Evolutionary conservation across 352 stramenopile genomes (phyloP).

Genomic region (Globisporangium apiculatum): DNA sequence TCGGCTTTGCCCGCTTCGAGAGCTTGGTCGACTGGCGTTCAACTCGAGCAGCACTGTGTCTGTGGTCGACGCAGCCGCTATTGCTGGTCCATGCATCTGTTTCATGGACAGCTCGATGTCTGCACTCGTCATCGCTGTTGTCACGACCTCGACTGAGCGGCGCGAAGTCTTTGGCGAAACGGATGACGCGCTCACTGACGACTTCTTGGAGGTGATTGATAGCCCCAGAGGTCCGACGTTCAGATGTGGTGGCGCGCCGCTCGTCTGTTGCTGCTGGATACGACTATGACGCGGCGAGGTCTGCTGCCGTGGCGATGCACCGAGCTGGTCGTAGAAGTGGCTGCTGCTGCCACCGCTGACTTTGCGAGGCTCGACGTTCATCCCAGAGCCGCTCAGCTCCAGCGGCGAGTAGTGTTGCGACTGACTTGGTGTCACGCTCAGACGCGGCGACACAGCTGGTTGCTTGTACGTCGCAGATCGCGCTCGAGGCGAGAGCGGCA

Average conservation of each 20-base stretch:
- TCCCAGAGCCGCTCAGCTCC: constrained; percentile 2
- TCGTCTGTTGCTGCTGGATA: constrained; percentile 1
- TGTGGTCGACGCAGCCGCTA: neutral
- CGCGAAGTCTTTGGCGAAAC: neutral
- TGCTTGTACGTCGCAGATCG: constrained; percentile 13
- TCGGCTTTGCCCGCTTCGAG: neutral
- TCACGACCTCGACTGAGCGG: neutral
- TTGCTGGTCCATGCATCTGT: neutral
- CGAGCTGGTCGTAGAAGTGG: neutral
- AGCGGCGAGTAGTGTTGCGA: neutral
- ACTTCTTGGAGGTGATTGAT: constrained; percentile 2
- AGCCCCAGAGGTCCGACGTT: constrained; percentile 2
- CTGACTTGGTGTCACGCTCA: neutral
- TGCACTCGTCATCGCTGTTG: neutral
- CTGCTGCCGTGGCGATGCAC: neutral
- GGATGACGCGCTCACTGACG: neutral
- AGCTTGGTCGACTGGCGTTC: neutral
- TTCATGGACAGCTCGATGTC: too few species aligned
- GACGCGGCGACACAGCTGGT: neutral
- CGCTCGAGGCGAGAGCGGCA: constrained; percentile 5
- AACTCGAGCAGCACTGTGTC: neutral
- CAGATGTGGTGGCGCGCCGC: neutral
- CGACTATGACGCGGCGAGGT: constrained; percentile 3
- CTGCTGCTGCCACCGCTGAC: neutral
- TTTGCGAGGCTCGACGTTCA: neutral